phyloP scores from a whole-genome alignment of 2,329 filamentous ascomycete genomes.

The Penicillium italicum region DNA sequence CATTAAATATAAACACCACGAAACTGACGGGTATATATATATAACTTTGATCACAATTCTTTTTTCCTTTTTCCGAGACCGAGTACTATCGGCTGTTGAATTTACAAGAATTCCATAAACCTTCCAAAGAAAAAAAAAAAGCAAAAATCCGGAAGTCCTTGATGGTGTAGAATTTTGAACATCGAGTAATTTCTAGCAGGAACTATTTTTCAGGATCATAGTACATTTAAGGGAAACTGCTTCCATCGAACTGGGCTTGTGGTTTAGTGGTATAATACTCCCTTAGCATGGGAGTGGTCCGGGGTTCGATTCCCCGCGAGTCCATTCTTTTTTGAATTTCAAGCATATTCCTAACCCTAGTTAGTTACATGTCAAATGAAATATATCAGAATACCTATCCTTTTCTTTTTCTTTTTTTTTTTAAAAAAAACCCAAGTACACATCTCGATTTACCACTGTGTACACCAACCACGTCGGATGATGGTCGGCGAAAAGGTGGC shows the following conservation, averaged over 20 bases:
- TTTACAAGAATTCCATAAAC: no score
- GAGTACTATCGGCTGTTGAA: no score
- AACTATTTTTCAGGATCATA: not conserved
- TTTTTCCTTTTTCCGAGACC: no score
- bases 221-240: rapidly evolving
- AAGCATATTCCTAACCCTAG: no score
- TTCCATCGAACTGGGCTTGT: slow-evolving; percentile 31
- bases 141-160: not conserved
- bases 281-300: slow-evolving; percentile 50
- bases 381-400: no score
- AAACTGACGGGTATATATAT: not conserved
- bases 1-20: not conserved
- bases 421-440: no score
- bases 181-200: not conserved
- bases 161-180: not conserved
- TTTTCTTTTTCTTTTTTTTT: no score
- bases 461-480: no score
- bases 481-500: no score
- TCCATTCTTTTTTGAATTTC: slow-evolving; percentile 33
- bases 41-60: not conserved
- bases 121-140: no score
- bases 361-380: no score
- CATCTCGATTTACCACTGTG: no score
- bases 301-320: slow-evolving; percentile 50
- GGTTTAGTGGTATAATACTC: slow-evolving; percentile 50